phyloP scores from a whole-genome alignment of 106 monocot genomes.

The Cymbidium sinense region DNA sequence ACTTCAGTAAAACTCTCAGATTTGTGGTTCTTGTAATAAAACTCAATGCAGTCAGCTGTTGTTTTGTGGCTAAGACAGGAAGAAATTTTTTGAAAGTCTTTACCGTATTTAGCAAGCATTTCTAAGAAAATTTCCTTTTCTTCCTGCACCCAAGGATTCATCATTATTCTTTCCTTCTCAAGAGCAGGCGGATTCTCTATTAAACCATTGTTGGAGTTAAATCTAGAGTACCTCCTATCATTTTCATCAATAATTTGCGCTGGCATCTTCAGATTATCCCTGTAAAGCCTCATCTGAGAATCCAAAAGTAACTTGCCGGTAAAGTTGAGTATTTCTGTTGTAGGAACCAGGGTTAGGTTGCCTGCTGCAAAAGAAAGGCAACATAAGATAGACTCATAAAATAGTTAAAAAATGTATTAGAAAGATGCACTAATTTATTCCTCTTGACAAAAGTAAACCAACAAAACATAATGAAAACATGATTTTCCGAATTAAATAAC shows the following conservation, averaged over 20 bases:
- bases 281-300: conserved; percentile 34
- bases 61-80: conserved; percentile 73
- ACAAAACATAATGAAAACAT: conserved; percentile 1
- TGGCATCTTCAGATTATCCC: conserved; percentile 77
- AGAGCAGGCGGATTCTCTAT: conserved; percentile 56
- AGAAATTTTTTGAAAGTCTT: conserved; percentile 79
- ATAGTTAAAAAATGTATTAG: no score
- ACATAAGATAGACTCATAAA: background rate
- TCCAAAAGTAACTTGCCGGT: conserved; percentile 52
- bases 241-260: conserved; percentile 55
- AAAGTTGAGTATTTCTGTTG: conserved; percentile 49
- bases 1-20: conserved; percentile 71
- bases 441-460: background rate
- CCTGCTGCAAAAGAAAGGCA: conserved; percentile 36
- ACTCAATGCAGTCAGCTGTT: conserved; percentile 90
- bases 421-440: background rate
- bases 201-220: conserved; percentile 57
- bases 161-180: conserved; percentile 57
- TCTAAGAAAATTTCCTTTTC: conserved; percentile 79
- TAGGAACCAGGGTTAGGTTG: conserved; percentile 43
- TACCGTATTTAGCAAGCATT: conserved; percentile 68
- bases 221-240: conserved; percentile 44
- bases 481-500: background rate
- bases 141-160: conserved; percentile 81
- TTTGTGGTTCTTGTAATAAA: conserved; percentile 91